phyloP scores from a whole-genome alignment of 257 asterid species.

The Anisodus acutangulus region DNA sequence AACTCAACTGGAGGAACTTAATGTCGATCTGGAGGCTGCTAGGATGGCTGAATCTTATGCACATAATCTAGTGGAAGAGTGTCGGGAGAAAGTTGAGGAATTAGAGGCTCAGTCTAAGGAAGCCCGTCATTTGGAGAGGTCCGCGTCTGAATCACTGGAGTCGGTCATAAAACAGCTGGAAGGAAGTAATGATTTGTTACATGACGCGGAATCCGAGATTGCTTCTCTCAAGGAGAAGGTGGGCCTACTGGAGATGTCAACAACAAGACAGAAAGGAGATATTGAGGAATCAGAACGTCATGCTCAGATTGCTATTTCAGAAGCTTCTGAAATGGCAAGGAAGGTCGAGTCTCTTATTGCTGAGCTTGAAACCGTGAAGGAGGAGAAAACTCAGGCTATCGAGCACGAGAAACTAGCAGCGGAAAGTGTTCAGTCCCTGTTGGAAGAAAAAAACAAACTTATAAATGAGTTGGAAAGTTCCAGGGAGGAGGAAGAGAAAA shows the following conservation, averaged over 20 bases:
- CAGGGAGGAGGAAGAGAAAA: conserved; percentile 91
- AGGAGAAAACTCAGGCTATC: conserved; percentile 68
- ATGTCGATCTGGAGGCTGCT: conserved; percentile 88
- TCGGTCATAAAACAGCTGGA: conserved; percentile 85
- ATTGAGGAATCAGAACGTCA: conserved; percentile 67
- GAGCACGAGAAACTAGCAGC: conserved; percentile 92
- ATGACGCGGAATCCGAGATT: conserved; percentile 73
- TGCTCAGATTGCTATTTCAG: conserved; percentile 62
- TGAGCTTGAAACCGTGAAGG: conserved; percentile 72
- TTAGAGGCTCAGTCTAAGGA: conserved; percentile 65
- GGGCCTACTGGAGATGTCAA: conserved; percentile 72
- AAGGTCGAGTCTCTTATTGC: conserved; percentile 62
- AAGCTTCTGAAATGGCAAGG: conserved; percentile 67
- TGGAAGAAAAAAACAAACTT: conserved; percentile 82
- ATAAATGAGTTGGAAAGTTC: conserved; percentile 65
- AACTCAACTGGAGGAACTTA: conserved; percentile 73
- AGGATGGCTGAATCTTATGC: conserved; percentile 84
- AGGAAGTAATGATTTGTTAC: conserved; percentile 76
- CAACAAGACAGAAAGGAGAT: conserved; percentile 66
- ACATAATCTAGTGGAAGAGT: conserved; percentile 70
- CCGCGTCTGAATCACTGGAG: conserved; percentile 81
- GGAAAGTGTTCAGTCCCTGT: conserved; percentile 64
- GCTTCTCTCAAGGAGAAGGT: conserved; percentile 79
- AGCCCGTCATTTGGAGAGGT: conserved; percentile 81
- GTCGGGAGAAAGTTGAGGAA: conserved; percentile 67